Evolutionary conservation across 2,329 filamentous ascomycete genomes (phyloP), one percentile per base, ranked within the genome.

Genomic region (Hypoxylon sp.): DNA sequence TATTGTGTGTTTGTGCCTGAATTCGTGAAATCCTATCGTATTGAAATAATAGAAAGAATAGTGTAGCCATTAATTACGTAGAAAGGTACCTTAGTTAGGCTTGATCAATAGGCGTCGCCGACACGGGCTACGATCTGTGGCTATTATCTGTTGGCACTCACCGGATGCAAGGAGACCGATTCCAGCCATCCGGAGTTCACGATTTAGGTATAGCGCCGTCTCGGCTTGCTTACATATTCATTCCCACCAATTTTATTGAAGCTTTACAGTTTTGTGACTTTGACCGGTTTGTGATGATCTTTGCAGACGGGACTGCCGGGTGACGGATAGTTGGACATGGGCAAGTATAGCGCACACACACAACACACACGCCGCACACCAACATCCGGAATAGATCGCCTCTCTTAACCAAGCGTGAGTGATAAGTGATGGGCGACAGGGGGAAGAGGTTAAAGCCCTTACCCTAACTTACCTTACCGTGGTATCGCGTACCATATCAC

Each of bases 301-400:
- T 53, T 62, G 68, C 62, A 66, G 62, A 60, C 69, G 69, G 69
- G 61, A 63, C 61, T 58, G 61, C 50, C 68, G 68, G 68, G 59
- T 63, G 62, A 51, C 60, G 48, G 51, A 39, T 59, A 69, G 60
- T 54, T 58, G 55, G 33, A 31, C 53, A 57, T 48, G n/a, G 26
- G 31, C 31, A 13, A n/a, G 29, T 29, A 48, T 48, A 31, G n/a
- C 8, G 46, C 39, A 6, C 26, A 3, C 26, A 26, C 26, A 26
- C 26, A 26, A 31, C 29, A 24, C 24, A 52, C 57, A 55, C 46
- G 47, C 54, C 59, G 54, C 53, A 50, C 55, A 26, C 55, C 47
- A 50, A 35, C 47, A 62, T 48, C 48, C 51, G 58, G 52, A 63
- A 52, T 37, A 22, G 59, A 58, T 69, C 59, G 59, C 58, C 61